phyloP scores from a whole-genome alignment of 176 grass and related monocot genomes.

The Juncus inflexus region DNA sequence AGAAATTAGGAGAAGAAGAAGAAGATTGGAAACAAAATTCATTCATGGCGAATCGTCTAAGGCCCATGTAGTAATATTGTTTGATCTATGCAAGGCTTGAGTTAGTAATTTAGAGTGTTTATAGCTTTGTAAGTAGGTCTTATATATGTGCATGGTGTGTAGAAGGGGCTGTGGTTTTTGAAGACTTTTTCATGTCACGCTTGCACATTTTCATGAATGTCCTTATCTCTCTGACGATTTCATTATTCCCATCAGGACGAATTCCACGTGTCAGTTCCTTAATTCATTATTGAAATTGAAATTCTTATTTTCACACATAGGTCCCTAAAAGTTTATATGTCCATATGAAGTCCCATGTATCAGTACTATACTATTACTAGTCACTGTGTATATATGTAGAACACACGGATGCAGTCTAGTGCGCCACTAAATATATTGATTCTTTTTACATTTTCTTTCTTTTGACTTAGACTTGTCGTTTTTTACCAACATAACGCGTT shows the following conservation, averaged over 20 bases:
- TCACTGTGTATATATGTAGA: too few relatives aligned
- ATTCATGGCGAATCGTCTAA: slow-evolving; percentile 25
- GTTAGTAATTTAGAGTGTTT: not conserved
- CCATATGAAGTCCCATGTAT: too few relatives aligned
- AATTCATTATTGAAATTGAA: not conserved
- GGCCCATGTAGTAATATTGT: slow-evolving; percentile 10
- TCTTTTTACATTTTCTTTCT: too few relatives aligned
- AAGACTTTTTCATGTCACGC: slow-evolving; percentile 28
- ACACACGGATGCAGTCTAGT: too few relatives aligned
- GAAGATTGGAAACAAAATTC: slow-evolving; percentile 15
- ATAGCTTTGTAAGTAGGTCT: not conserved
- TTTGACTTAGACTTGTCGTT: too few relatives aligned
- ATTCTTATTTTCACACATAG: too few relatives aligned
- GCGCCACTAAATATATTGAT: too few relatives aligned
- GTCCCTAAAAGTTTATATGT: too few relatives aligned
- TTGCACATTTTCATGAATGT: not conserved
- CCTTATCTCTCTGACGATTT: too few relatives aligned
- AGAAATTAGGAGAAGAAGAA: not conserved
- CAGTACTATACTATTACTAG: too few relatives aligned
- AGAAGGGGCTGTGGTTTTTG: slow-evolving; percentile 4
- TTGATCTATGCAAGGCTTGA: not conserved
- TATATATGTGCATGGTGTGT: slow-evolving; percentile 13
- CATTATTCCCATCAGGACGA: slow-evolving; percentile 17
- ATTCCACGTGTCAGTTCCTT: slow-evolving; percentile 5
- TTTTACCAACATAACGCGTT: too few relatives aligned